Conservation (phyloP, 805 yeast species). For the Cyberlindnera maclurae region DNA sequence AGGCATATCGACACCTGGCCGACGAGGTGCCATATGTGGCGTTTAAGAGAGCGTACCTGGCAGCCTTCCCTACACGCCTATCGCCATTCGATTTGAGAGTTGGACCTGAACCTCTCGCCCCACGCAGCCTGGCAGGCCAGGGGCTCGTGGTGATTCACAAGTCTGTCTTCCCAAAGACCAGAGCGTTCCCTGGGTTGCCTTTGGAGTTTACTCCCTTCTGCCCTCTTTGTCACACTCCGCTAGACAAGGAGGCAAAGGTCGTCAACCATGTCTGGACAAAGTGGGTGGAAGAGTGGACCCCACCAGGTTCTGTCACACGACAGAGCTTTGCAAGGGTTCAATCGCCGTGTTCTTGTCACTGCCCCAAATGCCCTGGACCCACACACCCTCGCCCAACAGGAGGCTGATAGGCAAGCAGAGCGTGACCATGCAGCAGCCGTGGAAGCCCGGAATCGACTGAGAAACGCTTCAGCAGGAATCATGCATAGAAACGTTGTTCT, state of each 20-base stretch:
- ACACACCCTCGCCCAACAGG: not conserved
- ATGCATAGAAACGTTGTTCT: not conserved
- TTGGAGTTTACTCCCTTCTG: not conserved
- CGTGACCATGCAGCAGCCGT: not conserved
- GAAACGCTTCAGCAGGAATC: not conserved
- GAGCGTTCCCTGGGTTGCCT: not conserved
- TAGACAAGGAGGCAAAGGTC: not conserved
- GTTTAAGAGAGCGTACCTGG: not conserved
- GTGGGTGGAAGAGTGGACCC: not conserved
- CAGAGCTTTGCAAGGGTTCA: not conserved
- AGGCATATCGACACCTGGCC: not conserved
- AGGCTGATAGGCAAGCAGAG: not conserved
- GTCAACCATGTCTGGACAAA: not conserved
- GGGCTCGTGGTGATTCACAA: not conserved
- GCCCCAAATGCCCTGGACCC: not conserved
- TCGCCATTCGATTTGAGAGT: not conserved
- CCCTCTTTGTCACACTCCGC: not conserved
- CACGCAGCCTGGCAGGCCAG: not conserved
- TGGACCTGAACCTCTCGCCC: not conserved
- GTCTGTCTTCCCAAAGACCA: not conserved
- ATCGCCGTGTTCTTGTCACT: not conserved
- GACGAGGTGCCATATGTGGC: not conserved
- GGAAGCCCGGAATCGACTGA: not conserved
- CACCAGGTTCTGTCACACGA: not conserved
- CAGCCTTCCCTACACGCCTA: not conserved